Evolutionary conservation across 2,329 filamentous ascomycete genomes (phyloP).

Genomic region (Fusarium sp.): DNA sequence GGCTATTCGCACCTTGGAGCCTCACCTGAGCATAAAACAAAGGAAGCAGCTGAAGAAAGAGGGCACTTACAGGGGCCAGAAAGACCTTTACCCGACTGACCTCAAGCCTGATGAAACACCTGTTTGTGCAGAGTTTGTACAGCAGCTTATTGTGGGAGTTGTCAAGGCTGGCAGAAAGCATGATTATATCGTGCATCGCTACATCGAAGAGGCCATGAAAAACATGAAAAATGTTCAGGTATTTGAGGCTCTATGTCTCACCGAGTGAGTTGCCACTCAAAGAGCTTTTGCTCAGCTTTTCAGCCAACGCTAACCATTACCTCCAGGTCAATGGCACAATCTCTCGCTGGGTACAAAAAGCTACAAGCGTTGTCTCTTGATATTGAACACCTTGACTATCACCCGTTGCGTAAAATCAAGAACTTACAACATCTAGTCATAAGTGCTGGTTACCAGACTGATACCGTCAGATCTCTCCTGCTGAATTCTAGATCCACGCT

Average conservation of each 20-base stretch:
- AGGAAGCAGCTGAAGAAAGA: conserved; percentile 31
- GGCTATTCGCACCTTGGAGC: conserved; percentile 33
- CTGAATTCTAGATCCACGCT: background rate
- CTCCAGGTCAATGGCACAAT: conserved; percentile 12
- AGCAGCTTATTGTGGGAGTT: conserved; percentile 17
- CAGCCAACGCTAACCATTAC: background rate
- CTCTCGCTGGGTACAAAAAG: conserved; percentile 14
- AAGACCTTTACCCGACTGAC: conserved; percentile 3
- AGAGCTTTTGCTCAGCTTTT: rapidly evolving
- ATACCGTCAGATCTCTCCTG: background rate
- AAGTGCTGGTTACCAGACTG: too few relatives aligned
- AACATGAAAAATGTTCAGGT: conserved; percentile 29
- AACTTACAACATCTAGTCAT: conserved; percentile 25
- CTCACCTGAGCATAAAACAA: conserved; percentile 22
- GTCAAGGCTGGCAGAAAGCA: conserved; percentile 15
- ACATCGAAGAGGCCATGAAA: conserved; percentile 29
- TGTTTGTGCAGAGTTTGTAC: conserved; percentile 14
- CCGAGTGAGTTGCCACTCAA: background rate
- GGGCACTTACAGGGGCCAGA: conserved; percentile 27
- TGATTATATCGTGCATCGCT: conserved; percentile 23
- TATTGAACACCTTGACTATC: background rate
- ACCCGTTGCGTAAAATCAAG: conserved; percentile 10
- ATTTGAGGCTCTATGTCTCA: conserved; percentile 6
- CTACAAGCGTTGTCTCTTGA: conserved; percentile 22
- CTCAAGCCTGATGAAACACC: conserved; percentile 10